These are phyloP conservation scores for Nicotiana otophora DNA, from an alignment of 257 asterid genomes.

Conservation along the genomic window DNA sequence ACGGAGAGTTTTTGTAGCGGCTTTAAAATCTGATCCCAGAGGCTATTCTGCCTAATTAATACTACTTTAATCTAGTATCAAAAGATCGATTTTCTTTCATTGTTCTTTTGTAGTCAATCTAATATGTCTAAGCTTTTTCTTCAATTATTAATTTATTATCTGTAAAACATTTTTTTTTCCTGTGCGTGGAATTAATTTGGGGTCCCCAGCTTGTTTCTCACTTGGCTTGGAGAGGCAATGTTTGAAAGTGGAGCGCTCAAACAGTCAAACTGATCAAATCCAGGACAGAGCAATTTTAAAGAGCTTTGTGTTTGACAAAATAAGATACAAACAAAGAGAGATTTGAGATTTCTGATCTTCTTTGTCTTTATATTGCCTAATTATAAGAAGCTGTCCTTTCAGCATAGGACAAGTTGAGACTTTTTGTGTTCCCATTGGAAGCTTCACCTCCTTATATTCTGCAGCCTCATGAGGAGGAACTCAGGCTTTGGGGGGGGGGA, in stretches of 20 bases:
- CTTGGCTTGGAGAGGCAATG: not conserved
- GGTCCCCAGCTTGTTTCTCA: not conserved
- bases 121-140: not conserved
- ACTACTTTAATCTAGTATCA: not conserved
- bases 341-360: not conserved
- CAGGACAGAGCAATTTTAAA: not conserved
- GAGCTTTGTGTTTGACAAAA: conserved; percentile 6
- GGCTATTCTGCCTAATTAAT: no score
- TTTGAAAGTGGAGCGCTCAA: not conserved
- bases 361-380: not conserved
- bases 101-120: not conserved
- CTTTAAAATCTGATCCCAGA: no score
- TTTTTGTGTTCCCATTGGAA: not conserved
- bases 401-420: not conserved
- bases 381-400: not conserved
- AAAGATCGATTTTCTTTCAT: not conserved
- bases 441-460: not conserved
- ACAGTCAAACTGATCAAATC: no score
- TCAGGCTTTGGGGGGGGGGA: not conserved
- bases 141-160: not conserved
- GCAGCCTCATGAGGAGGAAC: not conserved
- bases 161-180: not conserved
- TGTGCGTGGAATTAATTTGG: no score
- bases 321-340: not conserved
- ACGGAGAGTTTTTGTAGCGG: no score